A percentile compares a stretch with the other conserved stretches of the same genome.
Evolutionary conservation across 1,284 basidiomycete genomes (phyloP).

Genomic region (Kalmanozyma brasiliensis): DNA sequence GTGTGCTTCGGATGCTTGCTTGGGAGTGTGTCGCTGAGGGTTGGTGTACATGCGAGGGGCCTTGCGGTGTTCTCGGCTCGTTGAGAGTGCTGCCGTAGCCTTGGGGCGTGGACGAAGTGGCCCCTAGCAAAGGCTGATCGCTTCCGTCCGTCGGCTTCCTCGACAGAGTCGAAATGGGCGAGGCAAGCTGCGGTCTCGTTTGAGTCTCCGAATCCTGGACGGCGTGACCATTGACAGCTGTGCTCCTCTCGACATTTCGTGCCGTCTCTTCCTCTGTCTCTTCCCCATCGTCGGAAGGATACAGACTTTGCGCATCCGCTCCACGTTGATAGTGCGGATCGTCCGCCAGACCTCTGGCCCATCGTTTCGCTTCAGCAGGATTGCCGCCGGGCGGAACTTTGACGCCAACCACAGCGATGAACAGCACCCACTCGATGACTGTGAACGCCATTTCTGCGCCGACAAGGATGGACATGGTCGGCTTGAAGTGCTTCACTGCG

Average conservation of each 20-base stretch:
- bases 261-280: neutral
- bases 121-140: conserved; percentile 25
- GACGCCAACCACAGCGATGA: conserved; percentile 50
- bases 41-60: conserved; percentile 1
- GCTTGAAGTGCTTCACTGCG: conserved; percentile 23
- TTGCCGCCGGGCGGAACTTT: conserved; percentile 49
- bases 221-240: neutral
- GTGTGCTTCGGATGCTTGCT: conserved; percentile 23
- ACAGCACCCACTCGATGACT: conserved; percentile 47
- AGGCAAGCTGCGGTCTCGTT: conserved; percentile 6
- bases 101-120: conserved; percentile 13
- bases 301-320: conserved; percentile 37
- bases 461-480: conserved; percentile 43
- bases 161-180: conserved; percentile 17
- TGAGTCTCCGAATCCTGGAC: neutral
- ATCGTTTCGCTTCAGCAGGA: conserved; percentile 36
- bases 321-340: conserved; percentile 34
- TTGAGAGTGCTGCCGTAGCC: conserved; percentile 30
- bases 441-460: conserved; percentile 41
- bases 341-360: conserved; percentile 29
- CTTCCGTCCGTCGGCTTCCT: conserved; percentile 12
- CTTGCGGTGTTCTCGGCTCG: conserved; percentile 26
- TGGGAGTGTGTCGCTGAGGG: neutral
- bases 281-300: conserved; percentile 25
- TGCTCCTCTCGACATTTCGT: neutral